Base-by-base conservation (phyloP, 805 yeast genomes). In the Cyberlindnera suaveolens region DNA sequence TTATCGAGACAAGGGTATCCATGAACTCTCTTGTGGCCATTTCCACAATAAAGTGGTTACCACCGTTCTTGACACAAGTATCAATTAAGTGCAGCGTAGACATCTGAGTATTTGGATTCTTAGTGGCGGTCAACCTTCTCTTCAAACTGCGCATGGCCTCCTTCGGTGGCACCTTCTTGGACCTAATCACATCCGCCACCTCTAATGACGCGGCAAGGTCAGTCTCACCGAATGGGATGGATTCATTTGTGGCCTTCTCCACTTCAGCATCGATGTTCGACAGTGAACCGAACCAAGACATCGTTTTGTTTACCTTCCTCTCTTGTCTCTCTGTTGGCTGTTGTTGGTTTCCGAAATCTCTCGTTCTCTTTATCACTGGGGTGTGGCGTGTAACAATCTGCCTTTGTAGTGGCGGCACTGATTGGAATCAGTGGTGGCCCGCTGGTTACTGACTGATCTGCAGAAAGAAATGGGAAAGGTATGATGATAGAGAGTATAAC, bases 31-130 rank as follows among this genome's bases (percentile, higher is more conserved):
- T 78, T 9, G 90, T 75, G 30, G 91, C 77, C 27, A 90, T 71
- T 55, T 88, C 96, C 17, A 68, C 71, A 18, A 91, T 70, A 54
- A 93, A 90, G 54, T 87, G 95, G 38, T 71, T 70, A 7, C 99
- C 99, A 38, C 96, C 90, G 60, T 93, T 93, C 65, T 93, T 93
- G 43, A 91, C 82, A 64, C 96, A 85, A 37, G 87, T 74, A 54
- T 93, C 98, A 29, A 83, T 71, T 48, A 93, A 68, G 56, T 83
- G 85, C 57, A 93, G 72, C 0, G 90, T 71, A 5, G 93, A 76
- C 23, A 80, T 71, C 56, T 86, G 85, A 9, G 81, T 76, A 61
- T 90, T 89, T 10, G 97, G 96, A 59, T 90, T 90, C 43, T 70
- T 67, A 18, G 80, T 75, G 29, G 66, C 61, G 23, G 81, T 69